Base-by-base conservation (phyloP, 2,329 filamentous ascomycete species). In the Emmonsiellopsis sp. region DNA sequence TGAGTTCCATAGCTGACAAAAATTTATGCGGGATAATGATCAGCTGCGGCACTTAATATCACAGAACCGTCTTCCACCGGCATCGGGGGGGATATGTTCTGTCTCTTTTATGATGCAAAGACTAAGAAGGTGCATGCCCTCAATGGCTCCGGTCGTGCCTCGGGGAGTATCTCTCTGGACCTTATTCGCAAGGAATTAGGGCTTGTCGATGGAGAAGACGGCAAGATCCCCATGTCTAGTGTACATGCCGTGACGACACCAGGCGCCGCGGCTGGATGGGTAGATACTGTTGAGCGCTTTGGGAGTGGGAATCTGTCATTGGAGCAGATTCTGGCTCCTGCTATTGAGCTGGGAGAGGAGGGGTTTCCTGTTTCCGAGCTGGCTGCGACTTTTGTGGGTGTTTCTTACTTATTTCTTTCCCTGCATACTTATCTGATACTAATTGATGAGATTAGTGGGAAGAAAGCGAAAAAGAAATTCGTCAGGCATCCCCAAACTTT, bases 1-100 rank as follows among this genome's bases (percentile, higher is more conserved):
- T 13, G 7, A 4, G 50, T 11, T 31, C 40, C 34, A 20, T 45
- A 38, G 34, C 32, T 47, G 15, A 37, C 34, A 30, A 45, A 30
- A 30, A 38, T 37, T 26, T 30, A 31, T 45, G 31, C 20, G 46
- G 13, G 5, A 48, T 11, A 26, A n/a, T 31, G 26, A 32, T 32
- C 44, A 89, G 92, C 93, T 44, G 93, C 93, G 34, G 90, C 84
- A 5, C 77, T 98, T 54, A 97, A 96, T 71, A 81, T 97, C 66
- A 95, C 92, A 0, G 93, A 98, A 67, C 93, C 93, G 7, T 84
- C 84, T 55, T 93, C 87, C 5, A 97, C 93, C 0, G 93, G 93
- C 41, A 96, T 98, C 56, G 93, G 93, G 54, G 93, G 93, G 58
- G 93, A 98, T 72, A 90, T 95, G 84, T 98, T 97, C 73, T 91